Evolutionary conservation across 2,329 filamentous ascomycete species (phyloP).

Genomic region (Penicillium digitatum): DNA sequence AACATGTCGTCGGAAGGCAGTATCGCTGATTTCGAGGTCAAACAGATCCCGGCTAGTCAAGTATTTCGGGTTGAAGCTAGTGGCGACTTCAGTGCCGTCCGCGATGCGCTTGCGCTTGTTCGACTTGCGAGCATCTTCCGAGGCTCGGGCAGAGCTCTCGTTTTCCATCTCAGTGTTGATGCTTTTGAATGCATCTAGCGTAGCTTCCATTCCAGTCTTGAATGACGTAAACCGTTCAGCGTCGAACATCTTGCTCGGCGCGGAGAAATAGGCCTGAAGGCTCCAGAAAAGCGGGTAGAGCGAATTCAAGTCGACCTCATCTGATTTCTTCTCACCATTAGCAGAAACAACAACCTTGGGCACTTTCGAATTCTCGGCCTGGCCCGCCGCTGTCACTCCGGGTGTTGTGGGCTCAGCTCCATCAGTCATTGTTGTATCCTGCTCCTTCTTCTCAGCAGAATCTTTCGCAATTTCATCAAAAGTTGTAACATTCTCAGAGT

Average conservation of each 20-base stretch:
- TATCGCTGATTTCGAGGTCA: conserved; percentile 89
- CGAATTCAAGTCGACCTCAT: conserved; percentile 62
- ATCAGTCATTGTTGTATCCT: conserved; percentile 62
- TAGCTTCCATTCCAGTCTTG: conserved; percentile 59
- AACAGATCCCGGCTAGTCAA: conserved; percentile 96
- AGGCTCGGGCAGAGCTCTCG: conserved; percentile 53
- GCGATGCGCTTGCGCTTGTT: conserved; percentile 66
- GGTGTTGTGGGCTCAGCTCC: conserved; percentile 35
- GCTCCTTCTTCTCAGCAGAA: conserved; percentile 48
- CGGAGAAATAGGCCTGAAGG: conserved; percentile 84
- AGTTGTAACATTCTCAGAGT: conserved; percentile 86
- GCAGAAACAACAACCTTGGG: conserved; percentile 29
- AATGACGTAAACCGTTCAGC: conserved; percentile 62
- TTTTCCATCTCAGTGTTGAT: conserved; percentile 66
- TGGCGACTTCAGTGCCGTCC: conserved; percentile 60
- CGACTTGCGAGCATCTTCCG: conserved; percentile 62
- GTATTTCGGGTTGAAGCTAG: conserved; percentile 93
- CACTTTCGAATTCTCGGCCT: conserved; percentile 15
- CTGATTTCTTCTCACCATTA: conserved; percentile 17
- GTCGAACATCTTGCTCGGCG: conserved; percentile 79
- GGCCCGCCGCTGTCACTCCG: conserved; percentile 28
- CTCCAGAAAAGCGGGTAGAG: conserved; percentile 95
- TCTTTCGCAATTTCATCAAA: conserved; percentile 60
- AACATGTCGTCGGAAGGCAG: conserved; percentile 90
- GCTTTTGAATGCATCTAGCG: conserved; percentile 70